These are phyloP conservation scores for Astraeus odoratus DNA, from an alignment of 768 basidiomycete species.

Conservation along the genomic window DNA sequence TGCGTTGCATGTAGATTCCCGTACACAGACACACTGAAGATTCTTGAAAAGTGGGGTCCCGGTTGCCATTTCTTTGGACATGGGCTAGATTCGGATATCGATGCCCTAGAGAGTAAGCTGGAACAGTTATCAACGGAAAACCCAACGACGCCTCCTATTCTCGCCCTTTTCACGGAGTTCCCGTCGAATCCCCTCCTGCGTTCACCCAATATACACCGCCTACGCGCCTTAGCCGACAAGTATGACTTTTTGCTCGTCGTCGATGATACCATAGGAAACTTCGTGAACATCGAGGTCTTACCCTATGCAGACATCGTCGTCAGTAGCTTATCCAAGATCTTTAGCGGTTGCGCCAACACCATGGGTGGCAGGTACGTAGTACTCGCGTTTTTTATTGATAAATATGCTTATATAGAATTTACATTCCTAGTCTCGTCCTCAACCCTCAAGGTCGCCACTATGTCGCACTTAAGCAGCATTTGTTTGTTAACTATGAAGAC, in stretches of 20 bases:
- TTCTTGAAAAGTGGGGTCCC: conserved; percentile 93
- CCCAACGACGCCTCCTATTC: conserved; percentile 48
- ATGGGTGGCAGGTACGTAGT: conserved; percentile 92
- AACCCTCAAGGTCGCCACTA: conserved; percentile 78
- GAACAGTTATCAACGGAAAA: conserved; percentile 33
- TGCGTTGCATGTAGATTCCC: conserved; percentile 57
- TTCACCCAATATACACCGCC: conserved; percentile 67
- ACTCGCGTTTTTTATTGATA: not conserved
- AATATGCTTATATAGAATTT: not conserved
- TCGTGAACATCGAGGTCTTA: conserved; percentile 86
- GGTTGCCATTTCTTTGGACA: conserved; percentile 86
- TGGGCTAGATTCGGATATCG: conserved; percentile 71
- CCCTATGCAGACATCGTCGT: conserved; percentile 85
- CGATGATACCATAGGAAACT: conserved; percentile 94
- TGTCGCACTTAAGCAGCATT: conserved; percentile 49
- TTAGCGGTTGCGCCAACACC: conserved; percentile 90
- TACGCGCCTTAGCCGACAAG: conserved; percentile 78
- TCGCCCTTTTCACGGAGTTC: conserved; percentile 88
- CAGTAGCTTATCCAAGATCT: conserved; percentile 89
- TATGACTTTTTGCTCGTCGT: conserved; percentile 84
- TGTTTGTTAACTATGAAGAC: conserved; percentile 68
- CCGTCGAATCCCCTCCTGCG: conserved; percentile 92
- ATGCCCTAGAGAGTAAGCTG: conserved; percentile 61
- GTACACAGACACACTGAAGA: conserved; percentile 91
- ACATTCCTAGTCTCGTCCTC: conserved; percentile 61